Percentiles rank a stretch among this genome's conserved stretches.
Evolutionary conservation across 805 yeast genomes (phyloP).

Genomic region (Ogataea methanolica): DNA sequence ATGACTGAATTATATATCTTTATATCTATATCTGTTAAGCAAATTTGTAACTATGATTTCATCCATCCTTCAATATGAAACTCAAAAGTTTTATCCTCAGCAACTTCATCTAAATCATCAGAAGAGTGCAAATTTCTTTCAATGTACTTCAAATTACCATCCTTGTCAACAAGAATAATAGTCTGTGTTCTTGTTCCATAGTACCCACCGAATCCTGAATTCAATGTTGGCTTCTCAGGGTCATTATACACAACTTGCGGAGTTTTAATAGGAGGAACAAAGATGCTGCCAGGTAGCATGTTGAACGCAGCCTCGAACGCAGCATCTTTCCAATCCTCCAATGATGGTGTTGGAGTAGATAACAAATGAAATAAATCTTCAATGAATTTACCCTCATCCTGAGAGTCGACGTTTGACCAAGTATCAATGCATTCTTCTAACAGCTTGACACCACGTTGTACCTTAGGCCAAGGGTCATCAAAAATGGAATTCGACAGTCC

Average conservation of each 20-base stretch:
- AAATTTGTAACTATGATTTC: too few species aligned
- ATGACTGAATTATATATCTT: too few species aligned
- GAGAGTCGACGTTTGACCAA: constrained; percentile 12
- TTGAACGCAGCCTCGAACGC: constrained; percentile 30
- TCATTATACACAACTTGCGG: constrained; percentile 4
- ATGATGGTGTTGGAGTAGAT: constrained; percentile 34
- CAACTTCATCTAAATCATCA: constrained; percentile 30
- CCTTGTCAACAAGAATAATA: constrained; percentile 52
- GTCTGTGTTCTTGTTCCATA: constrained; percentile 93
- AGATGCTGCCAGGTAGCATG: constrained; percentile 54
- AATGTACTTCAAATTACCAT: constrained; percentile 48
- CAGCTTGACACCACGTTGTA: constrained; percentile 57
- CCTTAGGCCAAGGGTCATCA: constrained; percentile 74
- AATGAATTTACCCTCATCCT: constrained; percentile 37
- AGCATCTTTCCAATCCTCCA: constrained; percentile 25
- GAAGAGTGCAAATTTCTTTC: constrained; percentile 58
- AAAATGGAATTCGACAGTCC: constrained; percentile 69
- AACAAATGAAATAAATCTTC: constrained; percentile 52
- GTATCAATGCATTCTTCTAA: constrained; percentile 36
- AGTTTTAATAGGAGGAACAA: constrained; percentile 60
- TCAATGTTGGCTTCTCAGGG: constrained; percentile 1
- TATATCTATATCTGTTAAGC: too few species aligned
- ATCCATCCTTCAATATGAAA: constrained; percentile 18
- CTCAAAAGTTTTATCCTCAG: constrained; percentile 14
- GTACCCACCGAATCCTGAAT: constrained; percentile 46